phyloP scores from a whole-genome alignment of 495 filamentous ascomycete species.

The Penicillium daleae region DNA sequence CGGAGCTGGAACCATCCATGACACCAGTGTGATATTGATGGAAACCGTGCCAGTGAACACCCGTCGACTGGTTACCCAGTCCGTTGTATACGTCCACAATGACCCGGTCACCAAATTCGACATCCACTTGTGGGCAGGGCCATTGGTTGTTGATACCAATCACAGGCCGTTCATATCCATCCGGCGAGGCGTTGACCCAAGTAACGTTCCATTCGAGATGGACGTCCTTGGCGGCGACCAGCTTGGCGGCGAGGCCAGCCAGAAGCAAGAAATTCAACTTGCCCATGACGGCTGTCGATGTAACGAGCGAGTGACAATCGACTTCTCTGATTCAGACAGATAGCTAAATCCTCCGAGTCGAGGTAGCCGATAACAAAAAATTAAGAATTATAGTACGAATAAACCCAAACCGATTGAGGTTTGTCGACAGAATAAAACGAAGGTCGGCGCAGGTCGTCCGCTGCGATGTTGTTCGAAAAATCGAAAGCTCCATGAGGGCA shows the following conservation, averaged over 20 bases:
- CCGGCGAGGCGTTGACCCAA: slow-evolving; percentile 83
- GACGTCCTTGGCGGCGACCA: slow-evolving; percentile 37
- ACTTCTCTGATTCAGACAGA: slow-evolving; percentile 18
- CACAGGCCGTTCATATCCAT: slow-evolving; percentile 68
- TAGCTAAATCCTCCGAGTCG: slow-evolving; percentile 27
- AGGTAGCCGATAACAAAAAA: slow-evolving; percentile 14
- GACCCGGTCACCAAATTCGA: slow-evolving; percentile 70
- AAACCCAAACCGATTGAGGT: slow-evolving; percentile 7
- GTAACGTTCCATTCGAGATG: slow-evolving; percentile 70
- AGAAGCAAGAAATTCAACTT: slow-evolving; percentile 29
- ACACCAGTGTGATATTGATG: slow-evolving; percentile 62
- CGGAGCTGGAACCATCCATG: slow-evolving; percentile 65
- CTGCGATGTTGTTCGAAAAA: slow-evolving; percentile 15
- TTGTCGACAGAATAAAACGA: slow-evolving; percentile 23
- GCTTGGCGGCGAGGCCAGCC: slow-evolving; percentile 28
- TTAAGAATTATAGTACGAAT: slow-evolving; percentile 4
- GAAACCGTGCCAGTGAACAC: slow-evolving; percentile 72
- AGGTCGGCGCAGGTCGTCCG: slow-evolving; percentile 18
- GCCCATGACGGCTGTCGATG: slow-evolving; percentile 23
- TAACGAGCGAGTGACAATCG: slow-evolving; percentile 26
- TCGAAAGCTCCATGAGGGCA: neutral
- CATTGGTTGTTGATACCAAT: slow-evolving; percentile 87
- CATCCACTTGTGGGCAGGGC: slow-evolving; percentile 72
- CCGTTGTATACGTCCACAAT: slow-evolving; percentile 75
- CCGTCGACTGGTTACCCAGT: slow-evolving; percentile 73